phyloP scores from a whole-genome alignment of 805 yeast species.

The Suhomyces xylopsoci region DNA sequence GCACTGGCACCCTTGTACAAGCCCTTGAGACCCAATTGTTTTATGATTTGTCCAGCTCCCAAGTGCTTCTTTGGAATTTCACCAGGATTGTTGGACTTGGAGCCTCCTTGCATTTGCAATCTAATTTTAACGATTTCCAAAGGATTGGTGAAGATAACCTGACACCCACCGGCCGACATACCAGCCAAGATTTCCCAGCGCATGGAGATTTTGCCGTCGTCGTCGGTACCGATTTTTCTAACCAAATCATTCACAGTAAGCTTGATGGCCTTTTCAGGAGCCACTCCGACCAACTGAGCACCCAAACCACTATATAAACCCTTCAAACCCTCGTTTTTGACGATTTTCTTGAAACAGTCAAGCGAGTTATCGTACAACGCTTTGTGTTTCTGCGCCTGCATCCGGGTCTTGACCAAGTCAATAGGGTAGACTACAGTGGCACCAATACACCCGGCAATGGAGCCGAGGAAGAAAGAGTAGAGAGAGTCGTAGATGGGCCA shows the following conservation, averaged over 20 bases:
- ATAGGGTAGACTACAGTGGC: slow-evolving; percentile 98
- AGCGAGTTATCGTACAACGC: slow-evolving; percentile 72
- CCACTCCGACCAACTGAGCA: slow-evolving; percentile 95
- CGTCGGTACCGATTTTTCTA: slow-evolving; percentile 62
- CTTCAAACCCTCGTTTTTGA: slow-evolving; percentile 70
- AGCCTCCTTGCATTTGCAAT: slow-evolving; percentile 86
- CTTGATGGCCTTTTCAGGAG: slow-evolving; percentile 97
- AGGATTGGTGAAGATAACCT: slow-evolving; percentile 94
- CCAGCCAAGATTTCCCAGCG: slow-evolving; percentile 83
- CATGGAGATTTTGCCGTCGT: slow-evolving; percentile 39
- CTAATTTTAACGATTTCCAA: slow-evolving; percentile 93
- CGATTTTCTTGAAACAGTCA: slow-evolving; percentile 81
- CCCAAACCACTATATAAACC: slow-evolving; percentile 92
- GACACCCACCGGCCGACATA: slow-evolving; percentile 94
- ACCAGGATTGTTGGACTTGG: slow-evolving; percentile 36
- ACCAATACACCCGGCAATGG: slow-evolving; percentile 96
- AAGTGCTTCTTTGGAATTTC: slow-evolving; percentile 43
- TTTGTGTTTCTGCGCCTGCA: slow-evolving; percentile 88
- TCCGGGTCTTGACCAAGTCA: slow-evolving; percentile 91
- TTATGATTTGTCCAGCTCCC: slow-evolving; percentile 69
- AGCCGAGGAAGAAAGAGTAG: slow-evolving; percentile 85
- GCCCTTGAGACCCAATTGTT: slow-evolving; percentile 77
- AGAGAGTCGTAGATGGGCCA: slow-evolving; percentile 64
- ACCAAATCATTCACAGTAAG: slow-evolving; percentile 89
- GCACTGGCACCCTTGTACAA: slow-evolving; percentile 90